These are phyloP conservation scores for Dujonia santamariae DNA, from an alignment of 1,139 yeast genomes.

Conservation along the genomic window DNA sequence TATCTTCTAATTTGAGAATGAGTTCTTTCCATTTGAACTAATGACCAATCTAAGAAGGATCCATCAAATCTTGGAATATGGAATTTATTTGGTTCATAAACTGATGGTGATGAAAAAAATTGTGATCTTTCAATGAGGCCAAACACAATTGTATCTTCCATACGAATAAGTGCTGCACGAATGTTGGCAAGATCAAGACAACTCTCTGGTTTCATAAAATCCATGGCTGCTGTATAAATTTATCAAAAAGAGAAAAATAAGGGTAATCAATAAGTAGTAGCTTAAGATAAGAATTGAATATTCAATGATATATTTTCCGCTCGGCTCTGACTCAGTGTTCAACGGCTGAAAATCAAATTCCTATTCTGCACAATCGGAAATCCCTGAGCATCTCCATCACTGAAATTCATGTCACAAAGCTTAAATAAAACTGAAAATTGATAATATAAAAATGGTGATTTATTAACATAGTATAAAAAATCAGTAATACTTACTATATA, in stretches of 20 bases:
- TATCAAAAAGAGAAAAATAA: neutral
- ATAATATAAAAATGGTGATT: too few species aligned
- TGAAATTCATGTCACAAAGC: too few species aligned
- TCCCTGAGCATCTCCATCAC: too few species aligned
- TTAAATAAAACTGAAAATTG: too few species aligned
- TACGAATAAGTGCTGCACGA: constrained; percentile 77
- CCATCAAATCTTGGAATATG: constrained; percentile 70
- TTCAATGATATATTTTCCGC: too few species aligned
- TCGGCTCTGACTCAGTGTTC: too few species aligned
- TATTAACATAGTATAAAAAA: too few species aligned
- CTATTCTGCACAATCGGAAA: too few species aligned
- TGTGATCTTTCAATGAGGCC: constrained; percentile 91
- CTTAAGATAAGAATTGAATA: too few species aligned
- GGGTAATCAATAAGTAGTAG: neutral
- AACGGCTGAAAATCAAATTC: too few species aligned
- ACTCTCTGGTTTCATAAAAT: constrained; percentile 78
- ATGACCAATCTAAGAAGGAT: constrained; percentile 83
- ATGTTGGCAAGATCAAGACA: constrained; percentile 80
- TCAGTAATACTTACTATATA: too few species aligned
- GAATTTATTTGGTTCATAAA: constrained; percentile 60
- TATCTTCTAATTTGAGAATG: constrained; percentile 87
- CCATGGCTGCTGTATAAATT: constrained; percentile 47
- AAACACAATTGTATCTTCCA: constrained; percentile 96
- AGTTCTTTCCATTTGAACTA: constrained; percentile 69
- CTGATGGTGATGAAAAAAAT: constrained; percentile 72